Evolutionary conservation across 2,329 filamentous ascomycete species (phyloP), one percentile per base, ranked within the genome.

Genomic region (Pyricularia grisea): DNA sequence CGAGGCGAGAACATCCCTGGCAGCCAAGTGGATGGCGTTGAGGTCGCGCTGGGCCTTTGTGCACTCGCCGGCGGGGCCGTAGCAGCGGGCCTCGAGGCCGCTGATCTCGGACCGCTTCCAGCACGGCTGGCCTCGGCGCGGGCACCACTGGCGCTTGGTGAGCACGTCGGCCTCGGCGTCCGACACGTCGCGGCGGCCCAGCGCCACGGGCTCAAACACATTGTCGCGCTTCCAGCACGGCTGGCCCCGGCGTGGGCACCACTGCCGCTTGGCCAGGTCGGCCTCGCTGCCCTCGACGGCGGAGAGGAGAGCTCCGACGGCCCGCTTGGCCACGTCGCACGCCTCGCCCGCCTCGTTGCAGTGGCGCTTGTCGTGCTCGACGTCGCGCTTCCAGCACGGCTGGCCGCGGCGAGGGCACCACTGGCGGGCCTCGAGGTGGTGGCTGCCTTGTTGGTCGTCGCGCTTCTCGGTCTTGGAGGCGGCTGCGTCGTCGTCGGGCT

Each of bases 181-280:
- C 72, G 76, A 75, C 69, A 73, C 68, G 6, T 72, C 68, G 50
- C 73, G 72, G 31, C 79, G 73, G 28, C 71, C 70, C 68, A 82
- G 77, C 25, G 77, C 73, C 71, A 79, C 60, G 69, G 76, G 75
- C 4, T 77, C 74, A 71, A 76, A 75, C n/a, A 78, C 80, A 71
- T 80, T 81, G 75, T 80, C 80, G 72, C 77, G 76, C 73, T 81
- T 80, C 75, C 76, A 79, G 79, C 83, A 85, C 28, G 77, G 72
- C 72, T 80, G 75, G 70, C 82, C 82, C 30, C 74, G 72, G 61
- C 74, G 73, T 68, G 73, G 69, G 74, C 81, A 83, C 72, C 75
- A 78, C 28, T 69, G 68, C 14, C 73, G 70, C 64, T 74, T 67
- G 31, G 31, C 71, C 65, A 67, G 64, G 64, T 36, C 65, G 68